Conservation (phyloP, 225 moss, liverwort and hornwort species). For the Climacium dendroides region DNA sequence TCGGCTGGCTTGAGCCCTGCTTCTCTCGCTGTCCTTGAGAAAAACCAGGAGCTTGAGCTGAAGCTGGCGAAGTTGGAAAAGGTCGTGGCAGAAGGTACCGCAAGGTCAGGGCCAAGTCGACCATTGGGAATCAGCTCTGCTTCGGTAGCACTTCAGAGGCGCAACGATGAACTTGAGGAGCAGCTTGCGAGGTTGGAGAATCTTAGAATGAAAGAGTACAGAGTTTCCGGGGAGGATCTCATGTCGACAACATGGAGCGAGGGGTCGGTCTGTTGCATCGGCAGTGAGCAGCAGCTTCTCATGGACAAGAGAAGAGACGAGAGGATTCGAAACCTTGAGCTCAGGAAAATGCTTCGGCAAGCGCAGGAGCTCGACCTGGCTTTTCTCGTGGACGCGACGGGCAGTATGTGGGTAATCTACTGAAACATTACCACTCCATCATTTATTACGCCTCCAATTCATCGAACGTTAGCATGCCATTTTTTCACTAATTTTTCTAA, state of each 20-base stretch:
- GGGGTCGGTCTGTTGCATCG: not conserved
- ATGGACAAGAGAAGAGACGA: not conserved
- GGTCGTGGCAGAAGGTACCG: not conserved
- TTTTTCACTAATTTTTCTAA: too few relatives aligned
- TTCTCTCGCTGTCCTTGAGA: not conserved
- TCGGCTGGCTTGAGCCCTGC: not conserved
- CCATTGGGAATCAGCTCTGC: not conserved
- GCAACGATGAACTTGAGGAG: not conserved
- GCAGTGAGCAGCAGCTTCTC: too few relatives aligned
- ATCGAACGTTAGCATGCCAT: not conserved
- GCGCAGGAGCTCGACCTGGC: not conserved
- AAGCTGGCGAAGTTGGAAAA: not conserved
- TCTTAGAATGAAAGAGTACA: not conserved
- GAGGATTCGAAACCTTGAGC: not conserved
- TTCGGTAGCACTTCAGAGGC: not conserved
- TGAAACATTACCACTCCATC: too few relatives aligned
- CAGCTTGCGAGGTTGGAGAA: not conserved
- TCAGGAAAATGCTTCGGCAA: not conserved
- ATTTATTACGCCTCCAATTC: too few relatives aligned
- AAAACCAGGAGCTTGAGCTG: not conserved
- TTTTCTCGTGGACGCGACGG: not conserved
- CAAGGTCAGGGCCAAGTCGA: not conserved
- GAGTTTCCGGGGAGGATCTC: not conserved
- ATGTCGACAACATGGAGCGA: not conserved
- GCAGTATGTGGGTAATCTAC: not conserved